Evolutionary conservation across 805 yeast genomes (phyloP).

Genomic region (Metschnikowia lunata): DNA sequence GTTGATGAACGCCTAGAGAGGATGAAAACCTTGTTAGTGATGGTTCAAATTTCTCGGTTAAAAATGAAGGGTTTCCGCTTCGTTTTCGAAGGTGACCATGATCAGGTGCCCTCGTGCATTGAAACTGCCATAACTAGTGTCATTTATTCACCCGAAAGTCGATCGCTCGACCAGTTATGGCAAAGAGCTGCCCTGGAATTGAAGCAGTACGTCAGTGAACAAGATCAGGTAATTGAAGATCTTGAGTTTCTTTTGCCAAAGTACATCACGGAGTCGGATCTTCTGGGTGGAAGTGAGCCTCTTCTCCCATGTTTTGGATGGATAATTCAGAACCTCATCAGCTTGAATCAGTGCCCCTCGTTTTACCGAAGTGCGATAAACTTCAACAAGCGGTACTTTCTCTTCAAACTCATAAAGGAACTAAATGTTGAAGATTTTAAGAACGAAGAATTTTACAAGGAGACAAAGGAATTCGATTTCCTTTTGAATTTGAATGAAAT

Average conservation of each 20-base stretch:
- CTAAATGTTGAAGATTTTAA: constrained; percentile 33
- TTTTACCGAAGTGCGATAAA: constrained; percentile 68
- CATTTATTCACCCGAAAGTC: constrained; percentile 73
- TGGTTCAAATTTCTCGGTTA: constrained; percentile 59
- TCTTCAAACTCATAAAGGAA: constrained; percentile 37
- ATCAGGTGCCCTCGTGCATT: constrained; percentile 68
- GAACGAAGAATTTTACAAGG: constrained; percentile 21
- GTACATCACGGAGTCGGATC: constrained; percentile 22
- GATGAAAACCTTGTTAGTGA: constrained; percentile 64
- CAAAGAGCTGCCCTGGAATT: constrained; percentile 42
- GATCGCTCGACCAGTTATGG: constrained; percentile 71
- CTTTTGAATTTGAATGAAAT: constrained; percentile 43
- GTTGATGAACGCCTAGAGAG: constrained; percentile 57
- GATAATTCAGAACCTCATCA: constrained; percentile 76
- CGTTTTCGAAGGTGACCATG: constrained; percentile 34
- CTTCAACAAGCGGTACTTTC: constrained; percentile 64
- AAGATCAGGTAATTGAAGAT: constrained; percentile 21
- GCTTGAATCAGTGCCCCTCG: constrained; percentile 61
- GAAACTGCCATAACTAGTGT: constrained; percentile 76
- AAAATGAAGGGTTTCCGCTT: constrained; percentile 55
- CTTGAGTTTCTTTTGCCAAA: constrained; percentile 30
- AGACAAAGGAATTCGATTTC: constrained; percentile 47
- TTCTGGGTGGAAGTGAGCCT: constrained; percentile 36
- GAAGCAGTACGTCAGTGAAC: constrained; percentile 5
- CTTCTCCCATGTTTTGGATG: constrained; percentile 89